Conservation (phyloP, 139 green algal species). For the Eudorina sp. region DNA sequence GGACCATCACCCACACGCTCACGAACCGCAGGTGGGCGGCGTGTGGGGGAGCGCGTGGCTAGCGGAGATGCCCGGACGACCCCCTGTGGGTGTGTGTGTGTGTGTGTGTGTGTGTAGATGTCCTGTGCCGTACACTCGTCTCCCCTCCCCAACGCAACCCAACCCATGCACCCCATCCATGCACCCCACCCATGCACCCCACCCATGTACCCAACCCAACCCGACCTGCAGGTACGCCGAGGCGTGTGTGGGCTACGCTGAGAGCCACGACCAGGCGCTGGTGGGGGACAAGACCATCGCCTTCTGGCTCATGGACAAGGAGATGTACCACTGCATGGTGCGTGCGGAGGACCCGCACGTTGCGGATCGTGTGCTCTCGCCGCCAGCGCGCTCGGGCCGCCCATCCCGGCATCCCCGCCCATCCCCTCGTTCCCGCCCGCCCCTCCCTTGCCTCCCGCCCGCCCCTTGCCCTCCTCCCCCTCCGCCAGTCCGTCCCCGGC, state of each 20-base stretch:
- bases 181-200: too few relatives aligned
- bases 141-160: too few relatives aligned
- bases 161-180: too few relatives aligned
- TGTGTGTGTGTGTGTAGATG: too few relatives aligned
- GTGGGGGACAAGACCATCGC: conserved; percentile 99
- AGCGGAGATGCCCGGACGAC: not conserved
- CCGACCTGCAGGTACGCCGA: conserved; percentile 92
- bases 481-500: conserved; percentile 31
- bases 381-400: too few relatives aligned
- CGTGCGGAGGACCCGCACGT: too few relatives aligned
- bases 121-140: not conserved
- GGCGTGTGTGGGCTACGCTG: conserved; percentile 92
- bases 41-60: not conserved
- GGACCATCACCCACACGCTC: conserved; percentile 94
- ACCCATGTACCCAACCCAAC: too few relatives aligned
- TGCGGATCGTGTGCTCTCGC: too few relatives aligned
- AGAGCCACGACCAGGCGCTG: conserved; percentile 95
- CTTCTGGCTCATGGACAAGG: conserved; percentile 99
- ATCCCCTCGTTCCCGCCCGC: not conserved
- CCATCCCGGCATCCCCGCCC: not conserved
- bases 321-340: conserved; percentile 98
- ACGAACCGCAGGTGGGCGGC: conserved; percentile 83
- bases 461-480: not conserved
- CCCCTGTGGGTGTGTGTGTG: too few relatives aligned
- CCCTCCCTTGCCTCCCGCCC: not conserved